A percentile compares a stretch with the other conserved stretches of the same genome.
These are phyloP conservation scores for Fusarium veterinarium DNA, from an alignment of 2,329 filamentous ascomycete species.

Conservation along the genomic window DNA sequence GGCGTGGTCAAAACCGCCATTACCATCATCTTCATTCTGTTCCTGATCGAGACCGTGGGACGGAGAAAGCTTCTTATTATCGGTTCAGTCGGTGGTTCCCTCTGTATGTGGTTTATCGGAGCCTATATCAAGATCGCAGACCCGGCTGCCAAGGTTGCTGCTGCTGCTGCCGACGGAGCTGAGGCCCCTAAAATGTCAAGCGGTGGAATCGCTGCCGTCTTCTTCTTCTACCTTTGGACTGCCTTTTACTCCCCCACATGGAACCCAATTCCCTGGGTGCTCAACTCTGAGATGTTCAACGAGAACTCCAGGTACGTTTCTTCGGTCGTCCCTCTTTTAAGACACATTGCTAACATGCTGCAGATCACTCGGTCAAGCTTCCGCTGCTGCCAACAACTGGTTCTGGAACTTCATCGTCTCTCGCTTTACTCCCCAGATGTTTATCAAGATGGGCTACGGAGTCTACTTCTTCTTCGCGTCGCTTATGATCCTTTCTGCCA, in stretches of 20 bases:
- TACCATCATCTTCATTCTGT: conserved; percentile 76
- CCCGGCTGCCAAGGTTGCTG: conserved; percentile 51
- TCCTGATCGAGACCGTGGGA: conserved; percentile 71
- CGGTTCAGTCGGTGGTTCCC: conserved; percentile 69
- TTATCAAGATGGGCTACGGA: conserved; percentile 66
- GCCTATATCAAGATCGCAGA: conserved; percentile 58
- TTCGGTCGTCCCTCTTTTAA: accelerated
- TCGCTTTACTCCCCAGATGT: conserved; percentile 76
- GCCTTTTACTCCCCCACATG: conserved; percentile 77
- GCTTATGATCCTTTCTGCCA: conserved; percentile 66
- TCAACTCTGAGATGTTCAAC: conserved; percentile 81
- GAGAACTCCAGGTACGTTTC: conserved; percentile 59
- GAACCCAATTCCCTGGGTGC: conserved; percentile 81
- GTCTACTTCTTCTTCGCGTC: conserved; percentile 77
- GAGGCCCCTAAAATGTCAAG: conserved; percentile 21
- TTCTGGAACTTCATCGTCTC: conserved; percentile 77
- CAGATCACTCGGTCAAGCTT: conserved; percentile 74
- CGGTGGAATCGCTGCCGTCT: conserved; percentile 75
- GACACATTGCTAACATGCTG: background rate
- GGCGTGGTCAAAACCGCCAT: conserved; percentile 78
- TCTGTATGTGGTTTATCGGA: conserved; percentile 74
- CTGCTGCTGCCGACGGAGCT: conserved; percentile 46
- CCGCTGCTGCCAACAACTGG: conserved; percentile 78
- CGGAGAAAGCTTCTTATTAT: conserved; percentile 70
- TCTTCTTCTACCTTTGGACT: conserved; percentile 67